Evolutionary conservation across 441 rosid genomes (phyloP), one percentile per base, ranked within the genome.

Genomic region (Raphanus hybrid): DNA sequence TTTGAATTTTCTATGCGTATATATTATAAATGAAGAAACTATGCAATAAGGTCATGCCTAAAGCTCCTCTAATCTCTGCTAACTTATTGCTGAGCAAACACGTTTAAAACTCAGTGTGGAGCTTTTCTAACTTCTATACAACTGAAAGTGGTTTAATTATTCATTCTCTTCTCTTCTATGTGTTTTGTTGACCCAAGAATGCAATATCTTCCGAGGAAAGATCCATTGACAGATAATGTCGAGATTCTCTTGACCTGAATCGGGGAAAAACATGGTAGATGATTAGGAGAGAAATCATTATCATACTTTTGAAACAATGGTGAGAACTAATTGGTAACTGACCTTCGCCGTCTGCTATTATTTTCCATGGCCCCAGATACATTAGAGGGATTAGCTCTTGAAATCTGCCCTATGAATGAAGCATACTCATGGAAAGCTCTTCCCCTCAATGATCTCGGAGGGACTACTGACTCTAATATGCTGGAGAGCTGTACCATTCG

Each of bases 171-270:
- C 45, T 39, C 45, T 83, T 67, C 79, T 71, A 12, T 3, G 79
- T 18, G 74, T 79, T 83, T 75, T 76, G 80, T 71, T 80, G 86
- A 43, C 75, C 85, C 84, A 96, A 80, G 81, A 88, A 72, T 37
- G 88, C 83, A 69, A 90, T 83, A 41, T 96, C 94, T 79, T 91
- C 94, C 0, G 90, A 85, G 69, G 94, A 89, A 37, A 96, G 74
- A 78, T 74, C 79, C 67, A 87, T 72, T 5, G 90, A 82, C 88
- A 96, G 82, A 86, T 92, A 96, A 82, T 92, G 89, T 41, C 87
- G 78, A 61, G 90, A 55, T 72, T 86, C 80, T 72, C 92, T 86
- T 72, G 76, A 76, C 89, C 99, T 93, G 87, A 65, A 65, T 8
- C 15, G 1, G 58, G 11, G 11, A 35, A 55, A 27, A 27, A 55